Percentiles rank a stretch among this genome's conserved stretches.
phyloP scores from a whole-genome alignment of 1,284 basidiomycete species.

The Flammula alnicola region DNA sequence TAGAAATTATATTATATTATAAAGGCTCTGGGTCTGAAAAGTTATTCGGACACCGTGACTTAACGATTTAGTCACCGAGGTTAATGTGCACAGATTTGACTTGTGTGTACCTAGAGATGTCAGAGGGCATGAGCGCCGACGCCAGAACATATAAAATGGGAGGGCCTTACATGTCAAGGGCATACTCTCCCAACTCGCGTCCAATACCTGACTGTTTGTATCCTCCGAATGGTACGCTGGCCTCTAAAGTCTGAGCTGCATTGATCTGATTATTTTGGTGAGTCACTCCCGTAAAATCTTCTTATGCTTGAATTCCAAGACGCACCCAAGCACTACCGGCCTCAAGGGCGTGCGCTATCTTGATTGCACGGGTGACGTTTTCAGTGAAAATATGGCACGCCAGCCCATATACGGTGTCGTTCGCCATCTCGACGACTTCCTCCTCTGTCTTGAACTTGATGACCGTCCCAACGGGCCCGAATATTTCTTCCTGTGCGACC shows the following conservation, averaged over 20 bases:
- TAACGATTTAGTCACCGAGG: too few relatives aligned
- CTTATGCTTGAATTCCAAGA: slow-evolving; percentile 1
- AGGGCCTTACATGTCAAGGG: too few relatives aligned
- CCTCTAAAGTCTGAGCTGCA: slow-evolving; percentile 63
- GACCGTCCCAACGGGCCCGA: slow-evolving; percentile 81
- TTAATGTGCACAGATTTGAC: too few relatives aligned
- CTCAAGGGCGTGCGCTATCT: slow-evolving; percentile 71
- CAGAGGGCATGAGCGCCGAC: too few relatives aligned
- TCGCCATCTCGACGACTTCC: slow-evolving; percentile 76
- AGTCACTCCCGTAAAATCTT: neutral
- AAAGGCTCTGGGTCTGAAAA: too few relatives aligned
- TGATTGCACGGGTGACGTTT: slow-evolving; percentile 70
- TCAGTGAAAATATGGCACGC: slow-evolving; percentile 78
- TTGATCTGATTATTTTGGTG: slow-evolving; percentile 65
- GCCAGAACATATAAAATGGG: too few relatives aligned
- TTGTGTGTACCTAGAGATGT: too few relatives aligned
- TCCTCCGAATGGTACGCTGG: slow-evolving; percentile 77
- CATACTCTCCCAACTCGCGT: too few relatives aligned
- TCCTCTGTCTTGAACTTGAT: slow-evolving; percentile 75
- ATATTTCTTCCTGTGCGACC: slow-evolving; percentile 90
- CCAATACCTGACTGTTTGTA: slow-evolving; percentile 83
- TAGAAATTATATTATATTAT: too few relatives aligned
- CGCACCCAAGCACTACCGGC: slow-evolving; percentile 74
- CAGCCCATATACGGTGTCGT: slow-evolving; percentile 84
- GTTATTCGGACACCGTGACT: too few relatives aligned